Base-by-base conservation (phyloP, 768 basidiomycete species). In the Lentinula boryana region DNA sequence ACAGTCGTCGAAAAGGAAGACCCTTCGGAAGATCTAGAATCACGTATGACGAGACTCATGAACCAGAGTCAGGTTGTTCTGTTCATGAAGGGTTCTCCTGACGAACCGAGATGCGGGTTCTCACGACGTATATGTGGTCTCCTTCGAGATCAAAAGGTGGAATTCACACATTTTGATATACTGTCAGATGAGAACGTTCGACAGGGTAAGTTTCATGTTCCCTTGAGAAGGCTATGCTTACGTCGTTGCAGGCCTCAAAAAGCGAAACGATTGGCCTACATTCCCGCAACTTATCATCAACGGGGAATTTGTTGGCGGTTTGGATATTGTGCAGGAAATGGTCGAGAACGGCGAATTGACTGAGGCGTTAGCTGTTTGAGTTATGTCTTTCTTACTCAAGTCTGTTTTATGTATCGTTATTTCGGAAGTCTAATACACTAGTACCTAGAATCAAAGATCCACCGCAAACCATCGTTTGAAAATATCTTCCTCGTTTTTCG, bases 311-410 rank as follows among this genome's bases (percentile, higher is more conserved):
- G 86, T 97, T 15, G 96, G 96, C n/a, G 96, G 96, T 4, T 74
- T 98, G 56, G 96, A 99, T 70, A 87, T 98, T 56, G 83, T 95
- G 23, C 83, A 85, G 71, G 96, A 98, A 75, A 90, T 95, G 90
- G 83, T 82, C 13, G 83, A 88, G 35, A 87, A 69, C 61, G 93
- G 88, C 21, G 95, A 97, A 74, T 82, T 95, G 61, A 70, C 77
- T 57, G 84, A 89, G 53, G 60, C 73, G 16, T 53, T 78, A 41
- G 67, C 56, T n/a, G 18, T 18, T 43, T 67, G 60, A 66, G 27
- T 59, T 66, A 13, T 56, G 56, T 16, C 56, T 62, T 21, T 49
- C 58, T 35, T 66, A 62, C 56, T 58, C 58, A 18, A 48, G 31
- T 52, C 2, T 43, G 12, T n/a, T 43, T 23, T 27, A 2, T 48